These are phyloP conservation scores for Fusarium sp. DNA, from an alignment of 2,329 filamentous ascomycete genomes.

Conservation along the genomic window DNA sequence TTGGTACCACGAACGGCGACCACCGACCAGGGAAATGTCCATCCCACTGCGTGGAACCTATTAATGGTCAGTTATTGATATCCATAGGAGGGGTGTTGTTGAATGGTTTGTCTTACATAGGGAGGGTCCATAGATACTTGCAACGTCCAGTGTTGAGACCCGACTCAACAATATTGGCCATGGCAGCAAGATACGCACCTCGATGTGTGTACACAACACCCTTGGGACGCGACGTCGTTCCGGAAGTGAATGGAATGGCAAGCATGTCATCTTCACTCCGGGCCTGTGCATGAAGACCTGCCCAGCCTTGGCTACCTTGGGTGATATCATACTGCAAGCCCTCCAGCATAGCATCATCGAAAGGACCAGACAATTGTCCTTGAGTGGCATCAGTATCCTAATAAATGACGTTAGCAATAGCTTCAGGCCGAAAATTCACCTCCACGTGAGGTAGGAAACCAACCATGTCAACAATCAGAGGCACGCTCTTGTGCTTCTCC, in stretches of 20 bases:
- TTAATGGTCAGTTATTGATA: constrained; percentile 2
- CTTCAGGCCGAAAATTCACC: not conserved
- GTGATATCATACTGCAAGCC: constrained; percentile 78
- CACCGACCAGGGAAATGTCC: constrained; percentile 94
- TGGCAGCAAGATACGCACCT: constrained; percentile 83
- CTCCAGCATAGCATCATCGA: constrained; percentile 85
- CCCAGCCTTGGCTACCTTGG: constrained; percentile 80
- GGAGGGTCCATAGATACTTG: constrained; percentile 91
- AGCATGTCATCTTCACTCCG: constrained; percentile 83
- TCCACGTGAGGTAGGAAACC: constrained; percentile 34
- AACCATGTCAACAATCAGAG: constrained; percentile 79
- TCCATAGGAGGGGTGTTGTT: constrained; percentile 21
- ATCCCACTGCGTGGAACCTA: constrained; percentile 76
- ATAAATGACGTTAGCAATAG: constrained; percentile 19
- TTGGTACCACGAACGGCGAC: constrained; percentile 94
- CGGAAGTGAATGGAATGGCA: constrained; percentile 92
- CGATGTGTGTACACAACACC: constrained; percentile 94
- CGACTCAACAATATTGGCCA: constrained; percentile 90
- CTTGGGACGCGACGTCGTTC: constrained; percentile 91
- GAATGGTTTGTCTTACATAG: constrained; percentile 77
- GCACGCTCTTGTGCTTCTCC: constrained; percentile 70
- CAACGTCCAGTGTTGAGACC: constrained; percentile 82
- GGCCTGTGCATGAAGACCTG: constrained; percentile 76
- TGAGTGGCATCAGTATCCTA: constrained; percentile 83
- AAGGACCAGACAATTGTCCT: constrained; percentile 81